phyloP scores from a whole-genome alignment of 306 rosid genomes.

The Argentina anserina region DNA sequence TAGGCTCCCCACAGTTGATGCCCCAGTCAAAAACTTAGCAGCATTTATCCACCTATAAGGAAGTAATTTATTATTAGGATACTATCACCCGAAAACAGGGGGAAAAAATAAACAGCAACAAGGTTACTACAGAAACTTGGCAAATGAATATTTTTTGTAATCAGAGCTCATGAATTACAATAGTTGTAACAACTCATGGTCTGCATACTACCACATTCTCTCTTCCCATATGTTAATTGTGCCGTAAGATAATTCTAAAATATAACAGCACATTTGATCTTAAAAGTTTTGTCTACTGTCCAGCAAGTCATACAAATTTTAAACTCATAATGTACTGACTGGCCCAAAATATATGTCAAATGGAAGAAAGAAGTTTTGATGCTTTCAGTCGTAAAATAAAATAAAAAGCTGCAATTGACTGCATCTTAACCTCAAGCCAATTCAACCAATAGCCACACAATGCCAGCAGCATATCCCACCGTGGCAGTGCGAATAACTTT shows the following conservation, averaged over 20 bases:
- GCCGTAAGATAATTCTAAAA: neutral
- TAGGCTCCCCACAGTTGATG: slow-evolving; percentile 80
- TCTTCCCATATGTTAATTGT: neutral
- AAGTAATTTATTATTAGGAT: neutral
- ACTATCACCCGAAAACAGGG: neutral
- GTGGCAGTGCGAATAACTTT: neutral
- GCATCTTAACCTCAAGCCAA: neutral
- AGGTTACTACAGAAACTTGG: neutral
- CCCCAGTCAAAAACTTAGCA: slow-evolving; percentile 93
- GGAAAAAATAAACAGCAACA: neutral
- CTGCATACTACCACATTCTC: neutral
- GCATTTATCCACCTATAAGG: slow-evolving; percentile 83
- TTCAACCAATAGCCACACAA: neutral
- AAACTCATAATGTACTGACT: neutral
- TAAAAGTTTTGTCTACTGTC: neutral
- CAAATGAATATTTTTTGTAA: neutral
- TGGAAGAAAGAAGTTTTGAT: neutral
- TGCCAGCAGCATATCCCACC: neutral
- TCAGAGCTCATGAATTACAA: neutral
- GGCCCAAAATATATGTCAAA: neutral
- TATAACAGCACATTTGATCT: neutral
- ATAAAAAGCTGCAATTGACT: neutral
- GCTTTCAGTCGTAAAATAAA: neutral
- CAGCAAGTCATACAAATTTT: neutral
- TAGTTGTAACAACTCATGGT: too few species aligned